These are phyloP conservation scores for Claviceps sorghi DNA, from an alignment of 2,329 filamentous ascomycete genomes.

Conservation along the genomic window DNA sequence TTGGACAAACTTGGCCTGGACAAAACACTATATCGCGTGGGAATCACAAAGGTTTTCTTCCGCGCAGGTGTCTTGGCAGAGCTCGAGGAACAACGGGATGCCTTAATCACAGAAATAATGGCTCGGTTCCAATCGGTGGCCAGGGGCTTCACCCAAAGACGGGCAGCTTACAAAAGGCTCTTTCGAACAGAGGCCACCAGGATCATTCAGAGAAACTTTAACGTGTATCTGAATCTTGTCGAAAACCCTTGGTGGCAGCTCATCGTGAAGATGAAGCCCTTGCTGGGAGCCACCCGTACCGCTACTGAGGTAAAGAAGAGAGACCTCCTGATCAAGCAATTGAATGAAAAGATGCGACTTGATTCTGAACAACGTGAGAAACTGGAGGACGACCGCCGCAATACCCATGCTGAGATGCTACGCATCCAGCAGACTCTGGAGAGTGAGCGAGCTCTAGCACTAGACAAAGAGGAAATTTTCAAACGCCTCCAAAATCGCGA, in stretches of 20 bases:
- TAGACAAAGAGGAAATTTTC: conserved; percentile 99
- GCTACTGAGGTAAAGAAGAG: conserved; percentile 88
- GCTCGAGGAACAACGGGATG: conserved; percentile 87
- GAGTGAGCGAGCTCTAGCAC: conserved; percentile 82
- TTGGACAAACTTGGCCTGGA: conserved; percentile 80
- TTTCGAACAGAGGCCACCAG: conserved; percentile 89
- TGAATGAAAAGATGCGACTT: conserved; percentile 69
- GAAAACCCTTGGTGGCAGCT: conserved; percentile 96
- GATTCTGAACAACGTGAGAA: conserved; percentile 62
- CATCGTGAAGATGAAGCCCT: conserved; percentile 84
- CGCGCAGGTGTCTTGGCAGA: conserved; percentile 89
- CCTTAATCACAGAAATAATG: conserved; percentile 88
- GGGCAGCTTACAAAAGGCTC: conserved; percentile 79
- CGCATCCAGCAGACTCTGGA: conserved; percentile 88
- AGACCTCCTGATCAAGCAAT: conserved; percentile 79
- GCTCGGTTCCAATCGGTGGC: conserved; percentile 83
- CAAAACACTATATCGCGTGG: conserved; percentile 75
- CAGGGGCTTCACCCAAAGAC: conserved; percentile 75
- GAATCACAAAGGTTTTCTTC: conserved; percentile 96
- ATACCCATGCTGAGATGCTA: conserved; percentile 74
- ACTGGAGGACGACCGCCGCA: conserved; percentile 80
- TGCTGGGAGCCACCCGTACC: conserved; percentile 82
- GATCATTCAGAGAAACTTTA: conserved; percentile 90
- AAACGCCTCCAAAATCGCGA: conserved; percentile 89
- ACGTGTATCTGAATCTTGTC: conserved; percentile 77